Evolutionary conservation across 1,139 yeast genomes (phyloP).

Genomic region (Lodderomyces oxycetoniae): DNA sequence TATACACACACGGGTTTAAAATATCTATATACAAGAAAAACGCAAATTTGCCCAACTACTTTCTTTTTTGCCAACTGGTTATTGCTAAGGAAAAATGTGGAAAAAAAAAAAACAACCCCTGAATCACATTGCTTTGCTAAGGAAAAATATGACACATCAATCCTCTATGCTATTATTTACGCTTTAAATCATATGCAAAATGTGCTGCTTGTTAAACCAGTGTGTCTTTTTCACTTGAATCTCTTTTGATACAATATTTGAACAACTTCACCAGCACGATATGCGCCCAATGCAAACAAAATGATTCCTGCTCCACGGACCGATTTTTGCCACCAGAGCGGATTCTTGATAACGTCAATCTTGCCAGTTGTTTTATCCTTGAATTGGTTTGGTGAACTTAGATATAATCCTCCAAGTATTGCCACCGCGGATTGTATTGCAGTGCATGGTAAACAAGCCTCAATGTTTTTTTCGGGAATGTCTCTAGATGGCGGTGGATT

Average conservation of each 20-base stretch:
- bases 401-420: constrained; percentile 33
- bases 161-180: background rate
- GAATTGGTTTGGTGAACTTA: constrained; percentile 29
- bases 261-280: constrained; percentile 31
- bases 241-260: constrained; percentile 14
- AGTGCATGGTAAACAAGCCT: constrained; percentile 38
- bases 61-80: no score
- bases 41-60: no score
- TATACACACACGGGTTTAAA: constrained; percentile 1
- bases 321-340: constrained; percentile 40
- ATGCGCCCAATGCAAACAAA: constrained; percentile 35
- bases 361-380: constrained; percentile 27
- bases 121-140: no score
- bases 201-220: background rate
- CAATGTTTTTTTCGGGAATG: constrained; percentile 19
- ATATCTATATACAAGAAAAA: no score
- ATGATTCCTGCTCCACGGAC: constrained; percentile 32
- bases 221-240: constrained; percentile 5
- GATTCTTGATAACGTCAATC: constrained; percentile 33
- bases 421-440: constrained; percentile 34
- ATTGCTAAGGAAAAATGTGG: no score
- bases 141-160: no score
- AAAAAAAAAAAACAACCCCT: no score
- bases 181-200: background rate
- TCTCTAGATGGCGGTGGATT: constrained; percentile 34